Percentiles rank a stretch among this genome's conserved stretches.
Evolutionary conservation across 345 rosid species (phyloP).

Genomic region (Garcia nutans): DNA sequence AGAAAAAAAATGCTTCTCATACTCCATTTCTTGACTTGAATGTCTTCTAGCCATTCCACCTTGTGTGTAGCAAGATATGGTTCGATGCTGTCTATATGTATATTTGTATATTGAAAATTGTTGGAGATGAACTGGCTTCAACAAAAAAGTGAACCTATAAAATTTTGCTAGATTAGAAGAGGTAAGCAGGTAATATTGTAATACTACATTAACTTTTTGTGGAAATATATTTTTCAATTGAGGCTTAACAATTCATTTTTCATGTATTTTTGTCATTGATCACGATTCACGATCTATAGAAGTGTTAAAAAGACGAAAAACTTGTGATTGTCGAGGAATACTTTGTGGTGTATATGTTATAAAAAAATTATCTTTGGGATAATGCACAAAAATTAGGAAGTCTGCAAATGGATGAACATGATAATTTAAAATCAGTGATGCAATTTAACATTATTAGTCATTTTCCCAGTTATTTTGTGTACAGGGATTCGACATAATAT

Average conservation of each 20-base stretch:
- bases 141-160: neutral
- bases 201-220: neutral
- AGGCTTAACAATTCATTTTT: neutral
- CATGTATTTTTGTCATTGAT: neutral
- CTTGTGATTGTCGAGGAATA: neutral
- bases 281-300: neutral
- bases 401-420: neutral
- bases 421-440: neutral
- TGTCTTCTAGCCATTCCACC: neutral
- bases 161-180: too few species aligned
- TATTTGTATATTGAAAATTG: too few species aligned
- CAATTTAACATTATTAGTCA: neutral
- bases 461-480: neutral
- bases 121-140: too few species aligned
- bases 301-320: neutral
- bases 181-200: neutral
- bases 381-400: neutral
- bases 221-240: neutral
- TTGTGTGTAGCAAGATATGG: neutral
- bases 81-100: neutral
- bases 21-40: neutral
- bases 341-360: neutral
- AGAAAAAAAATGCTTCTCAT: too few species aligned
- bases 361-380: neutral
- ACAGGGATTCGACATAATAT: neutral